Evolutionary conservation across 139 green algal species (phyloP), one percentile per base, ranked within the genome.

Genomic region (Pleodorina starrii): DNA sequence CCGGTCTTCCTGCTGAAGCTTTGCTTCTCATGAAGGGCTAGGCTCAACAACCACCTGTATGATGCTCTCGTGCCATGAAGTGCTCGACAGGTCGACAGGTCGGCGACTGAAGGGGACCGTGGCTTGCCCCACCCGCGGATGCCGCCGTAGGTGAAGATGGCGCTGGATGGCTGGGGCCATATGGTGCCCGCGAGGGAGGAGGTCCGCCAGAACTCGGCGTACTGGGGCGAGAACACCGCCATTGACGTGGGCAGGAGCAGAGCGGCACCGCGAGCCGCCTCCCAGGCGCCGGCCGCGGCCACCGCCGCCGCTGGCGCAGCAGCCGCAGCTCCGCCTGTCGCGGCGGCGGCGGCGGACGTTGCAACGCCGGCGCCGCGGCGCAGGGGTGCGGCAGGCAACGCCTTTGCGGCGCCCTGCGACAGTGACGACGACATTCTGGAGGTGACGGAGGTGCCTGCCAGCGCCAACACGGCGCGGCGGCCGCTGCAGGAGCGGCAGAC

Each of bases 351-450:
- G 2, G 72, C 14, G 14, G 38, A 1, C 5, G n/a, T n/a, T n/a
- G 54, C 79, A 42, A 32, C 77, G 0, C 46, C 14, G 0, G 32
- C 46, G 21, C 50, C 50, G 36, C 36, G 19, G 2, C n/a, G 77
- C 35, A n/a, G n/a, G 29, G 75, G 14, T 2, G 44, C 5, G 16
- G 74, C 10, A 17, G 29, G 14, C 11, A 38, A 17, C 6, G 48
- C 76, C 17, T 9, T 1, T 51, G 14, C 14, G 29, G 48, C 72
- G 16, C 42, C 42, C 12, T 6, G 12, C 36, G 69, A 50, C 36
- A 35, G 27, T 50, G 69, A 77, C 29, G 36, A 48, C 69, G 69
- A 77, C 69, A 21, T 73, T 73, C 21, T 77, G 36, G 69, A 77
- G 69, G 16, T 77, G 35, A 48, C 5, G 11, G 69, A 77, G 69